Conservation (phyloP, 768 basidiomycete genomes). For the Clitopilus passeckerianus region DNA sequence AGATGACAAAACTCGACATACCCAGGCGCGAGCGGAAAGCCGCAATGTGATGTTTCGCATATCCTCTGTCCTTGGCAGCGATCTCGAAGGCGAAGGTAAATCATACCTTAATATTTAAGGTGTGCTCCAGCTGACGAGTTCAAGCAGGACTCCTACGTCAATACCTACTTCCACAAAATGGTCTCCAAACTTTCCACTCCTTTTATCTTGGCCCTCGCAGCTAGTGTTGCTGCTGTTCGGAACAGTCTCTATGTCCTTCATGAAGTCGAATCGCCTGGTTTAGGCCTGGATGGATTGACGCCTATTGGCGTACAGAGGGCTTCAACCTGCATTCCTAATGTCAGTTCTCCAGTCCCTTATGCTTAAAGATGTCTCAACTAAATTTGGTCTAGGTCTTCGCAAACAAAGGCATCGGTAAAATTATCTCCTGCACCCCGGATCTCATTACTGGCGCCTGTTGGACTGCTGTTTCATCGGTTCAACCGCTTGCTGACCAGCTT, state of each 20-base stretch:
- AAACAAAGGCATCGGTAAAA: conserved; percentile 1
- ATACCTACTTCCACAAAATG: neutral
- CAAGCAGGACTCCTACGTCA: neutral
- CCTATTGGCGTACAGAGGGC: conserved; percentile 3
- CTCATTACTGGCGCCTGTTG: conserved; percentile 1
- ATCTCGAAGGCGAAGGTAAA: no score
- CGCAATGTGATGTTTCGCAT: neutral
- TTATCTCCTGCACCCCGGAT: conserved; percentile 5
- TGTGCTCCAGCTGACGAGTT: neutral
- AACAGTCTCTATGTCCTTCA: conserved; percentile 4
- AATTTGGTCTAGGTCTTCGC: neutral
- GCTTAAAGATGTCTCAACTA: neutral
- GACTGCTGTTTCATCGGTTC: neutral
- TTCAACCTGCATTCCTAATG: conserved; percentile 2
- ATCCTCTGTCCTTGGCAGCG: neutral
- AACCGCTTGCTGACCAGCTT: conserved; percentile 1
- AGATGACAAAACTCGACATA: neutral
- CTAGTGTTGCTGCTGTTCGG: neutral
- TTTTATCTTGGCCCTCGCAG: neutral
- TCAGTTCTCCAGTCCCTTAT: neutral
- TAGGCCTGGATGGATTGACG: conserved; percentile 3
- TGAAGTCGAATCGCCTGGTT: conserved; percentile 4
- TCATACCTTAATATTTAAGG: neutral
- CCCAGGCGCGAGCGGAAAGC: neutral
- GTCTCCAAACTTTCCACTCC: neutral